Conservation (phyloP, 371 early-diverging fungal genomes). For the Choanephora cucurbitarum region DNA sequence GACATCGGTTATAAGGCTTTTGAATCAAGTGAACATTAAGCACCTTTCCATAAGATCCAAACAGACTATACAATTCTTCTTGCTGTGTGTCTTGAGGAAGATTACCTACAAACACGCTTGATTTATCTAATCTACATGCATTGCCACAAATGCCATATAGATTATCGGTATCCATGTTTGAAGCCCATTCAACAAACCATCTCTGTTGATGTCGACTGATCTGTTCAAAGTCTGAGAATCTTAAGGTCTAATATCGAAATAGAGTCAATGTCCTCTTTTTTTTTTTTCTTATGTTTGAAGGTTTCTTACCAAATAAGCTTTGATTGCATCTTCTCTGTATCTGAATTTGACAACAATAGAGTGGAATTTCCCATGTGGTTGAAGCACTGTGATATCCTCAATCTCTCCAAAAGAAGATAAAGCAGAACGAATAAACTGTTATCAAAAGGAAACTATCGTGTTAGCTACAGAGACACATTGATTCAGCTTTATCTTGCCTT, state of each 20-base stretch:
- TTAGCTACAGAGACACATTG: too few relatives aligned
- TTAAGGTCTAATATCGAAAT: constrained; percentile 8
- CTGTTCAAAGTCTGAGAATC: constrained; percentile 1
- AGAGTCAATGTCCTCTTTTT: background rate
- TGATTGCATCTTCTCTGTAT: constrained; percentile 82
- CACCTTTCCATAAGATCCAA: constrained; percentile 63
- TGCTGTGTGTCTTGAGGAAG: constrained; percentile 57
- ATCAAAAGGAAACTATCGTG: background rate
- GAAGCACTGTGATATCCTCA: constrained; percentile 69
- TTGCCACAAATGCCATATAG: constrained; percentile 3
- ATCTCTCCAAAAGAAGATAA: constrained; percentile 59
- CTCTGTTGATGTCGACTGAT: constrained; percentile 1
- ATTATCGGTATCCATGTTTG: constrained; percentile 41
- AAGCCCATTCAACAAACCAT: constrained; percentile 77
- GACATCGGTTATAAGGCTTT: constrained; percentile 19
- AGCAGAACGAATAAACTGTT: constrained; percentile 10
- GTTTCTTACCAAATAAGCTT: constrained; percentile 61
- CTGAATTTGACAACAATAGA: constrained; percentile 75
- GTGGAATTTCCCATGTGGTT: constrained; percentile 45
- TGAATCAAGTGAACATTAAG: constrained; percentile 51
- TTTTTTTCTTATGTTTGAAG: background rate
- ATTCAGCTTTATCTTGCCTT: constrained; percentile 45
- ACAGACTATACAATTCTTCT: constrained; percentile 47
- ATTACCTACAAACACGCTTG: constrained; percentile 72
- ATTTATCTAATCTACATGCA: constrained; percentile 42